Base-by-base conservation (phyloP, 495 filamentous ascomycete genomes). In the Aspergillus taichungensis region DNA sequence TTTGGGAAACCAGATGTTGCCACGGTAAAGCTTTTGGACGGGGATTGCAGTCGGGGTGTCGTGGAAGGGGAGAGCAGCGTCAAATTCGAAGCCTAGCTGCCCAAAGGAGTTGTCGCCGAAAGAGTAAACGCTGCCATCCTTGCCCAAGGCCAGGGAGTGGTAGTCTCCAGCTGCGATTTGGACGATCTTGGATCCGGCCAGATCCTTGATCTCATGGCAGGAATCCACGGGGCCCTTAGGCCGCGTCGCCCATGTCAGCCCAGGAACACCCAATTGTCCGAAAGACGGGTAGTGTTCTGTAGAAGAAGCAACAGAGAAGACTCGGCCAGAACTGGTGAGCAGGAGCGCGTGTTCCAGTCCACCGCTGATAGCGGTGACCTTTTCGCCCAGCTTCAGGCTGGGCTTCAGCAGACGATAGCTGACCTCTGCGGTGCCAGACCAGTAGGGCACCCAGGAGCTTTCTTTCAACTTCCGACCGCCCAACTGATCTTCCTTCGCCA, bases 21-120 rank as follows among this genome's bases (percentile, higher is more conserved):
- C 79, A 13, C 71, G 64, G 58, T 95, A 95, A 7, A 94, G 78
- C 41, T 74, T 74, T 35, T 76, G 72, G 44, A 88, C 68, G 0
- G 83, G 79, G 5, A 96, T 50, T 0, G 72, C 69, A 5, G 79
- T 77, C 1, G 92, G 91, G 0, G 70, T 70, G 56, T 92, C 87
- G 42, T 83, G 67, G 46, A 67, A 77, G 8, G 78, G 72, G 8
- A 75, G 60, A 31, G 81, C 76, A 0, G 77, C 55, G 40, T 78
- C 75, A 37, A 72, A 78, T 38, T 85, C 76, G 50, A 89, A 78
- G 6, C 91, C 91, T 8, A 96, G 68, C 62, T 97, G 92, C 30
- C 92, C 92, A 43, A 75, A 73, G 0, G 82, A 80, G 61, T 97
- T 97, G 58, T 95, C 88, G 13, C 92, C 92, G 62, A 95, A 98